phyloP scores from a whole-genome alignment of 768 basidiomycete genomes.

The Sarcomyxa edulis region DNA sequence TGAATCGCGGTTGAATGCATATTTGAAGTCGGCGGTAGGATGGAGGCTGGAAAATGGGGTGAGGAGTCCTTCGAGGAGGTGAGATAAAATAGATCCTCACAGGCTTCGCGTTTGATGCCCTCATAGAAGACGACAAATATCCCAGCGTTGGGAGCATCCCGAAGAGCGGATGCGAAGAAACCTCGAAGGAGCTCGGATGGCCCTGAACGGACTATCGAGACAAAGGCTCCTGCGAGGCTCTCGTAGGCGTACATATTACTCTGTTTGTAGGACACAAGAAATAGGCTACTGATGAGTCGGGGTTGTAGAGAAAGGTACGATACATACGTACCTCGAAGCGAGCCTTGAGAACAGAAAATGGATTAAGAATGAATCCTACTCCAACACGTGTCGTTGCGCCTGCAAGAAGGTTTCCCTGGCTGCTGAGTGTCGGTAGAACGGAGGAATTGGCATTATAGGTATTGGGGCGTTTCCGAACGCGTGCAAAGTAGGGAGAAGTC shows the following conservation, averaged over 20 bases:
- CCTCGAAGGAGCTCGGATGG: constrained; percentile 82
- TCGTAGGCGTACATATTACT: constrained; percentile 75
- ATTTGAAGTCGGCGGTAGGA: constrained; percentile 38
- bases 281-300: neutral
- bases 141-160: constrained; percentile 93
- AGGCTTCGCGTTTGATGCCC: constrained; percentile 68
- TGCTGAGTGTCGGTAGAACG: constrained; percentile 65
- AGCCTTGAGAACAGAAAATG: constrained; percentile 87
- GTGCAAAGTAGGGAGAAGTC: constrained; percentile 62
- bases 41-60: constrained; percentile 23
- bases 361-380: constrained; percentile 84
- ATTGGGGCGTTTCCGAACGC: constrained; percentile 16
- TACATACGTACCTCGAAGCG: constrained; percentile 67
- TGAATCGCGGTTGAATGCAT: constrained; percentile 51
- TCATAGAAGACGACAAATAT: constrained; percentile 88
- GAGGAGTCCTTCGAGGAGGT: constrained; percentile 5
- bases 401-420: constrained; percentile 77
- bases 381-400: constrained; percentile 78
- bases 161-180: constrained; percentile 80
- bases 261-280: constrained; percentile 26
- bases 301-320: neutral
- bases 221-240: constrained; percentile 53
- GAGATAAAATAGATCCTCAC: constrained; percentile 31
- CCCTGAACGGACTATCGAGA: constrained; percentile 61
- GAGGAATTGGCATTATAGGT: constrained; percentile 32